Evolutionary conservation across 768 basidiomycete genomes (phyloP), one percentile per base, ranked within the genome.

Genomic region (Infundibulicybe gibba): DNA sequence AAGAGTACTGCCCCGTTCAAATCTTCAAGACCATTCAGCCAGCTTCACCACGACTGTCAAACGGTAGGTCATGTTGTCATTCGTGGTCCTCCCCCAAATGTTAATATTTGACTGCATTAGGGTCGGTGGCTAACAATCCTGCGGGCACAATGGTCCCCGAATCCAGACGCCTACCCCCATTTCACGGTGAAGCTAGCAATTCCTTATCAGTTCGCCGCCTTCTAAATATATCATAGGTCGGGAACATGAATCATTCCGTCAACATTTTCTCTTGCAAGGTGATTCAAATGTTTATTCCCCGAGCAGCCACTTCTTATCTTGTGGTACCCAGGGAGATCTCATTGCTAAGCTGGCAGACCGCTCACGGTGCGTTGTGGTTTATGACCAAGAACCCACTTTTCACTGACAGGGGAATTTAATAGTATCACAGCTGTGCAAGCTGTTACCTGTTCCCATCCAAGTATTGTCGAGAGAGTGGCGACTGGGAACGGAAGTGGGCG

Each of bases 401-500:
- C 21, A 39, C 35, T 53, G 25, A 49, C 46, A 19, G 41, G 44
- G 44, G 54, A 41, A 12, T 25, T 31, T 19, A 32, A 12, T 19
- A 12, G 16, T 2, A 83, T 92, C 49, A 79, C 85, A 16, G 90
- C 90, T 1, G 84, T 85, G 3, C 90, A 91, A 64, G 89, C 90
- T n/a, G 90, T 92, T n/a, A 89, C 90, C 6, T 87, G 85, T 54
- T 89, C 87, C 12, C 90, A 92, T 61, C 90, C 90, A 0, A 83
- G 60, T 46, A 65, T 88, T 16, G 72, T 88, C 2, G 88, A 87
- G 56, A 77, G 90, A 20, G 85, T 75, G 17, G 90, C 76, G 3
- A 88, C 79, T 39, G 90, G 89, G 16, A 92, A 90, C 56, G 90
- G 63, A 1, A 87, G 81, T 49, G 90, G 90, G 20, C 74, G 86